phyloP scores from a whole-genome alignment of 805 yeast species.

The Zygosaccharomyces gambellarensis region DNA sequence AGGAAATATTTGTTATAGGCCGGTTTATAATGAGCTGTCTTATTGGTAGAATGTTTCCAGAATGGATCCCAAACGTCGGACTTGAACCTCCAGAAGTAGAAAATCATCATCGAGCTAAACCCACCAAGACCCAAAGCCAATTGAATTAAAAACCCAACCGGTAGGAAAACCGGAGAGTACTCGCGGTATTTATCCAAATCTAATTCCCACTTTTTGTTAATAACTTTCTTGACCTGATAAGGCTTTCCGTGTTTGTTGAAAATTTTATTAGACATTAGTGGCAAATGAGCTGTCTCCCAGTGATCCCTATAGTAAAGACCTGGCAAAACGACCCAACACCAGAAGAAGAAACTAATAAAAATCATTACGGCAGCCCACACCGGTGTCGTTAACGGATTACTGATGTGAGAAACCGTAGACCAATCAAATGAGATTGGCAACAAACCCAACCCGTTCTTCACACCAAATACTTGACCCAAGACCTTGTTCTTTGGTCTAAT shows the following conservation, averaged over 20 bases:
- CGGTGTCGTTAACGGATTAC: constrained; percentile 64
- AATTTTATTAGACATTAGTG: constrained; percentile 47
- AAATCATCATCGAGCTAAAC: constrained; percentile 52
- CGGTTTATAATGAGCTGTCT: constrained; percentile 25
- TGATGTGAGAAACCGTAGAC: constrained; percentile 41
- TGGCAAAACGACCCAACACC: constrained; percentile 52
- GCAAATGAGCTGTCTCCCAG: constrained; percentile 57
- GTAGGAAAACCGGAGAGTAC: constrained; percentile 61
- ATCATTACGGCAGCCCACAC: constrained; percentile 42
- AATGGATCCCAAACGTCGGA: constrained; percentile 45
- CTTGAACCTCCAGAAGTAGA: constrained; percentile 51
- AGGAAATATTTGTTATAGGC: constrained; percentile 51
- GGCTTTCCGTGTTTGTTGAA: constrained; percentile 47
- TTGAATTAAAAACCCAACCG: constrained; percentile 54
- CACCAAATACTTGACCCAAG: constrained; percentile 46
- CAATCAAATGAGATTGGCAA: constrained; percentile 67
- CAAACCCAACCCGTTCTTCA: constrained; percentile 55
- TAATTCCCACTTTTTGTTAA: constrained; percentile 41
- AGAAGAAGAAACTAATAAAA: constrained; percentile 43
- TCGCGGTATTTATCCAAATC: constrained; percentile 44
- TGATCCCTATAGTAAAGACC: constrained; percentile 49
- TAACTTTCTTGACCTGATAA: constrained; percentile 48
- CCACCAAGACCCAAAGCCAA: constrained; percentile 62
- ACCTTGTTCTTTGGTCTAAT: constrained; percentile 37
- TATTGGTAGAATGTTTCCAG: constrained; percentile 8